phyloP scores from a whole-genome alignment of 495 filamentous ascomycete species.

The Penicillium roqueforti region DNA sequence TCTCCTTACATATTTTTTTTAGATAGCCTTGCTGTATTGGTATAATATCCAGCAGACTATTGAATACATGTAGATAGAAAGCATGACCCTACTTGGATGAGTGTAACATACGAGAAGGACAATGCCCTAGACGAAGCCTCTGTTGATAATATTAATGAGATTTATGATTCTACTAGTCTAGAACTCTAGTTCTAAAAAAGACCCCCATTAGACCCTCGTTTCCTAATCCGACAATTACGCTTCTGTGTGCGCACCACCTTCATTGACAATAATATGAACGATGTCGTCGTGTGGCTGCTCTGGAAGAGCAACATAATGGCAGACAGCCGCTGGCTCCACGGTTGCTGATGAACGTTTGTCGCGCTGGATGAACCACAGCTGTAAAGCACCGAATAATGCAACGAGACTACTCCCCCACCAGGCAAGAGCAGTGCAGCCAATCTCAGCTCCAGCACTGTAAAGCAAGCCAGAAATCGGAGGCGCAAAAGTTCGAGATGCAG shows the following conservation, averaged over 20 bases:
- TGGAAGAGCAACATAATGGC: constrained; percentile 24
- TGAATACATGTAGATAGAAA: too few species aligned
- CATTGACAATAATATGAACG: constrained; percentile 38
- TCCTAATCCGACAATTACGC: neutral
- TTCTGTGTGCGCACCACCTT: constrained; percentile 10
- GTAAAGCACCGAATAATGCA: constrained; percentile 62
- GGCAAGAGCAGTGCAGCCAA: constrained; percentile 68
- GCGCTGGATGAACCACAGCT: constrained; percentile 61
- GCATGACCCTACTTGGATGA: too few species aligned
- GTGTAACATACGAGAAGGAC: too few species aligned
- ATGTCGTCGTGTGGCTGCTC: constrained; percentile 26
- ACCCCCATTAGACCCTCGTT: neutral
- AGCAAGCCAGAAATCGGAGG: constrained; percentile 72
- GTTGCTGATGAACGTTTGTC: constrained; percentile 40
- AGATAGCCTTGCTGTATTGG: too few species aligned
- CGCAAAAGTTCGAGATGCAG: constrained; percentile 70
- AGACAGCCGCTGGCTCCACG: constrained; percentile 31
- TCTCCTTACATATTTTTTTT: too few species aligned
- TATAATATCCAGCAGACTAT: neutral
- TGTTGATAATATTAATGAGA: neutral
- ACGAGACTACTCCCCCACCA: constrained; percentile 76
- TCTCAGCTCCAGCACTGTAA: constrained; percentile 61
- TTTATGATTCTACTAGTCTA: neutral
- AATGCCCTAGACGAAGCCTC: neutral
- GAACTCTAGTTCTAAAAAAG: neutral